Evolutionary conservation across 169 alveolate genomes (phyloP), one percentile per base, ranked within the genome.

Genomic region (Cryptosporidium baileyi): DNA sequence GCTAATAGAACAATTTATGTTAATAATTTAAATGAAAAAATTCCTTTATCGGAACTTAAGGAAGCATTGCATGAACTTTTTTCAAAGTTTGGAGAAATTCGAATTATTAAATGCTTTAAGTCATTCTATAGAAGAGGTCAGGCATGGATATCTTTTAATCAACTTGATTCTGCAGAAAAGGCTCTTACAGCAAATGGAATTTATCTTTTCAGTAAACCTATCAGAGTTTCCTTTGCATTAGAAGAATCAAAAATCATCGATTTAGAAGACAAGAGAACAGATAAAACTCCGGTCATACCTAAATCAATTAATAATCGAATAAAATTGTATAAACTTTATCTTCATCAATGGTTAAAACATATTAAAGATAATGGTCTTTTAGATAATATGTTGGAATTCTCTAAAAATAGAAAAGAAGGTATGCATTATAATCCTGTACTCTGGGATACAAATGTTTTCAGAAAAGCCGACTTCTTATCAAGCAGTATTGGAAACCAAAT

Each of bases 41-140:
- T 74, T 5, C 47, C 85, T 11, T 3, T 24, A 4, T 9, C 40
- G 22, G 61, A 36, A 44, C 67, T 51, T 1, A 57, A 74, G 49
- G 32, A 22, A 34, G 45, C 26, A 6, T 59, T 74, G 17, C 40
- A 54, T 32, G 13, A 34, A 11, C 19, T 54, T 24, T 74, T 74
- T 43, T 26, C 61, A 24, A 51, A 54, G 9, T 74, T 40, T 74
- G 85, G 85, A 22, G 59, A 52, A 34, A 74, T 74, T 51, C 52
- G 22, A 54, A 40, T 43, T 28, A 74, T 74, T 30, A 74, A 51
- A 54, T 49, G 32, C 8, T 54, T 74, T 1, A 74, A 74, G 19
- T 74, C 85, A 22, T 74, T 51, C 8, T 74, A 40, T 28, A 74
- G 85, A 47, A 51, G 36, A n/a, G 85, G 85, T 1, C 85, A 74